Percentiles rank a stretch among this genome's conserved stretches.
These are phyloP conservation scores for Hordeum pubiflorum DNA, from an alignment of 202 grass and related monocot species.

Conservation along the genomic window DNA sequence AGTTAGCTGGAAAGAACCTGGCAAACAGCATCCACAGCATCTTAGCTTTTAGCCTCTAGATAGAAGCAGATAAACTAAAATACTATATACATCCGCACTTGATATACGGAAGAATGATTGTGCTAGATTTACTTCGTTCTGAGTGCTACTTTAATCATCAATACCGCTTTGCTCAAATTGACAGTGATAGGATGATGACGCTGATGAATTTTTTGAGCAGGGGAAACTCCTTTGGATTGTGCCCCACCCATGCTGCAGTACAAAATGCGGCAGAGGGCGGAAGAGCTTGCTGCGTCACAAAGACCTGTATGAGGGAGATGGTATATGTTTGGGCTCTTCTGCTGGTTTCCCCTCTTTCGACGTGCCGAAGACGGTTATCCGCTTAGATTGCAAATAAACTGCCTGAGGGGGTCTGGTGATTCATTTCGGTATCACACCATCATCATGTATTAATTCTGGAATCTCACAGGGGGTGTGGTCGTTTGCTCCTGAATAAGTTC, in stretches of 20 bases:
- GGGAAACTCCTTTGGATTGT: constrained; percentile 95
- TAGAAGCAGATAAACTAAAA: not conserved
- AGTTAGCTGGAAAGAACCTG: not conserved
- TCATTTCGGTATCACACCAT: not conserved
- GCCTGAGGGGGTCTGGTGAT: not conserved
- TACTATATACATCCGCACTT: not conserved
- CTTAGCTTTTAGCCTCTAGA: not conserved
- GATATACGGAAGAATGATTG: not conserved
- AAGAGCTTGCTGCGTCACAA: constrained; percentile 39
- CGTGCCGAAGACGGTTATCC: not conserved
- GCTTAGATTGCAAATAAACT: not conserved
- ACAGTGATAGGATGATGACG: not conserved
- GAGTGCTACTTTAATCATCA: not conserved
- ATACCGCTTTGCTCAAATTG: not conserved
- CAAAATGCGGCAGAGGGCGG: constrained; percentile 72
- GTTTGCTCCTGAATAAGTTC: not conserved
- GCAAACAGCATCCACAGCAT: not conserved
- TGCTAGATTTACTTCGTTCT: not conserved
- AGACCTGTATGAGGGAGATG: constrained; percentile 10
- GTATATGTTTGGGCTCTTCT: not conserved
- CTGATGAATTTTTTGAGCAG: constrained; percentile 31
- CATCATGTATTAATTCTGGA: not conserved
- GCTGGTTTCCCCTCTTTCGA: not conserved
- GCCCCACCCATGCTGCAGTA: constrained; percentile 96
- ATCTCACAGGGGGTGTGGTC: no score